Base-by-base conservation (phyloP, 768 basidiomycete species). In the Agaricus sinodeliciosus region DNA sequence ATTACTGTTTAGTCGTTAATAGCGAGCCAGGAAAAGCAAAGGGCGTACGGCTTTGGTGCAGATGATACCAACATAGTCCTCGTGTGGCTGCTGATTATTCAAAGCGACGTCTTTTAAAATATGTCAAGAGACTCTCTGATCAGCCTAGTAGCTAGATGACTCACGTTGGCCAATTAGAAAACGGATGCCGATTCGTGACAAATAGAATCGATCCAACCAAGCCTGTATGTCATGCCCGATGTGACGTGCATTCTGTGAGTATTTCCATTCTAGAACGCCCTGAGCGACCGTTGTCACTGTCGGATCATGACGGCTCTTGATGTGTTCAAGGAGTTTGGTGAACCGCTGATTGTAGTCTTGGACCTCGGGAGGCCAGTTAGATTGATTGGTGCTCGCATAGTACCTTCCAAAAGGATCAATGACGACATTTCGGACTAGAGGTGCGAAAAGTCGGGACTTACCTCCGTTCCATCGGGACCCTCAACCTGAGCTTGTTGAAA, bases 251-350 rank as follows among this genome's bases (percentile, higher is more conserved):
- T 85, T 82, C 63, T 81, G 81, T 54, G 72, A 75, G 31, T 82
- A 77, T 65, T 98, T 97, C 94, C 94, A 97, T 65, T 99, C 95
- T 55, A 97, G 74, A 3, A 99, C 89, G 44, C 95, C 95, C 68
- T 95, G 94, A 0, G 91, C 93, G 52, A 98, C 90, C 7, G 94
- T 96, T 5, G 95, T 94, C 7, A 98, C 96, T 0, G 96, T 98
- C 0, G 95, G 95, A 63, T 98, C 95, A 68, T 99, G 96, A 9
- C 96, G 77, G 52, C 77, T 81, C 73, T 99, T 99, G 76, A 99
- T 94, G 19, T 81, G 72, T 43, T 94, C 87, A 8, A 98, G 77
- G 34, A 82, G 68, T 59, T 85, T 85, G 4, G 96, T 99, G 72
- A 99, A 97, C 7, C 82, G 77, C 22, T 82, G 80, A 68, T 98